Percentiles rank a stretch among this genome's conserved stretches.
phyloP scores from a whole-genome alignment of 2,329 filamentous ascomycete genomes.

The Simplicillium sp. region DNA sequence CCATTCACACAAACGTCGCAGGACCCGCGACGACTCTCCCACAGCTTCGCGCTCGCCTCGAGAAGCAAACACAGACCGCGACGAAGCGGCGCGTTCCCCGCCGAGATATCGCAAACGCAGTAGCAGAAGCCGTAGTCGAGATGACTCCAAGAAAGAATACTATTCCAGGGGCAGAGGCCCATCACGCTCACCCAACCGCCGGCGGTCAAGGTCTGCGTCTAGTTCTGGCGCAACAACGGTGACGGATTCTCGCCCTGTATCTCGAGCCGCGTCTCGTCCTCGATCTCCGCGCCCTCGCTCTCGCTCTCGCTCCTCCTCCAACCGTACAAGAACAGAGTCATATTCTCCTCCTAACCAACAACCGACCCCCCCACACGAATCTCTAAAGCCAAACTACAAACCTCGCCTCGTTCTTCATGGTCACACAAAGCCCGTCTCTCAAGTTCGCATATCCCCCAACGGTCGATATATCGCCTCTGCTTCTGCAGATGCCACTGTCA shows the following conservation, averaged over 20 bases:
- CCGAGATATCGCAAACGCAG: constrained; percentile 7
- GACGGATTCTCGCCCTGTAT: constrained; percentile 23
- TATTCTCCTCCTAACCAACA: constrained; percentile 11
- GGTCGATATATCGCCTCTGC: constrained; percentile 82
- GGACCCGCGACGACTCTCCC: constrained; percentile 18
- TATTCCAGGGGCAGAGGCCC: constrained; percentile 16
- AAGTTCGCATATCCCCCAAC: constrained; percentile 86
- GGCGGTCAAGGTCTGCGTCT: constrained; percentile 22
- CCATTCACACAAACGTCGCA: constrained; percentile 21
- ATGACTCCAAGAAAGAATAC: constrained; percentile 15
- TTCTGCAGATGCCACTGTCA: constrained; percentile 82
- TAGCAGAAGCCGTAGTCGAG: constrained; percentile 12
- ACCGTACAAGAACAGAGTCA: constrained; percentile 20
- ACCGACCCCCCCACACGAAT: constrained; percentile 33
- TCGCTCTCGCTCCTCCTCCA: constrained; percentile 18
- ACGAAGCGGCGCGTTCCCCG: constrained; percentile 3
- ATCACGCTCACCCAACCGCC: constrained; percentile 20
- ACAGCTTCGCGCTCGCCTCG: constrained; percentile 14
- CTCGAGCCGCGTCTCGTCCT: constrained; percentile 22
- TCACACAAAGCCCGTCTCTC: constrained; percentile 70
- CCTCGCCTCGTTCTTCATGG: constrained; percentile 64
- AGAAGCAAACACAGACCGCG: constrained; percentile 9
- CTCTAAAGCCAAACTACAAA: constrained; percentile 55
- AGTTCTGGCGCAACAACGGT: constrained; percentile 25
- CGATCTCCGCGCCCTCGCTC: constrained; percentile 19